phyloP scores from a whole-genome alignment of 2,329 filamentous ascomycete species.

The Aschersonia sp. region DNA sequence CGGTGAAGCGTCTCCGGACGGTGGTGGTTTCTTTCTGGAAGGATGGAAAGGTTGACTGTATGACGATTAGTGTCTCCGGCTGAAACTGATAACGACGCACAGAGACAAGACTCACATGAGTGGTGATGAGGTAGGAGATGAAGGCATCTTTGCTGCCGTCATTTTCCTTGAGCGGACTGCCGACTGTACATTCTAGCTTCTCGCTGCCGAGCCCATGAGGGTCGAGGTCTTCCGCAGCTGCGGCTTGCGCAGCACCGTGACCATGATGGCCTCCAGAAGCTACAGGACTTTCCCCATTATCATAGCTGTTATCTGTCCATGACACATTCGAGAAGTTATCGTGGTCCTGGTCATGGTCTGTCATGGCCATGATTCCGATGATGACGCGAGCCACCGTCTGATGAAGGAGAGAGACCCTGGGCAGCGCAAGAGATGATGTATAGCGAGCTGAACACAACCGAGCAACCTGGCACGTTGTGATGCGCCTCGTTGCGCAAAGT shows the following conservation, averaged over 20 bases:
- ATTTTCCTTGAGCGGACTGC: slow-evolving; percentile 81
- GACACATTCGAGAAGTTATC: slow-evolving; percentile 73
- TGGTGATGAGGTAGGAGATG: slow-evolving; percentile 89
- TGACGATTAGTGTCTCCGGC: neutral
- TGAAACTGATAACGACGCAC: neutral
- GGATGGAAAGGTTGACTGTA: slow-evolving; percentile 79
- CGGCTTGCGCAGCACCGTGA: slow-evolving; percentile 22
- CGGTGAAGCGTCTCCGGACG: slow-evolving; percentile 86
- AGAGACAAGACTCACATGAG: slow-evolving; percentile 43
- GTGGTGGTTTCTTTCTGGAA: slow-evolving; percentile 71
- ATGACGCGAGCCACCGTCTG: neutral
- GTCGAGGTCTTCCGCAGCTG: slow-evolving; percentile 26
- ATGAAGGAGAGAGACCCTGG: neutral
- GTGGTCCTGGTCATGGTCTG: slow-evolving; percentile 39
- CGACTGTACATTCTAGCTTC: slow-evolving; percentile 69
- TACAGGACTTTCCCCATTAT: slow-evolving; percentile 2
- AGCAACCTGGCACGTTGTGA: too few species aligned
- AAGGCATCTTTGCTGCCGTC: slow-evolving; percentile 95
- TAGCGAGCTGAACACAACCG: too few species aligned
- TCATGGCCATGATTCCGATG: slow-evolving; percentile 19
- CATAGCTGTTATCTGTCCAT: slow-evolving; percentile 48
- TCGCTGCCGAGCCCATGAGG: slow-evolving; percentile 54
- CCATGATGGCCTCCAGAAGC: slow-evolving; percentile 12
- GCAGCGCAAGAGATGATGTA: neutral
- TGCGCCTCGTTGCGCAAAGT: too few species aligned